Evolutionary conservation across 2,329 filamentous ascomycete species (phyloP), one percentile per base, ranked within the genome.

Genomic region (Penicillium sp.): DNA sequence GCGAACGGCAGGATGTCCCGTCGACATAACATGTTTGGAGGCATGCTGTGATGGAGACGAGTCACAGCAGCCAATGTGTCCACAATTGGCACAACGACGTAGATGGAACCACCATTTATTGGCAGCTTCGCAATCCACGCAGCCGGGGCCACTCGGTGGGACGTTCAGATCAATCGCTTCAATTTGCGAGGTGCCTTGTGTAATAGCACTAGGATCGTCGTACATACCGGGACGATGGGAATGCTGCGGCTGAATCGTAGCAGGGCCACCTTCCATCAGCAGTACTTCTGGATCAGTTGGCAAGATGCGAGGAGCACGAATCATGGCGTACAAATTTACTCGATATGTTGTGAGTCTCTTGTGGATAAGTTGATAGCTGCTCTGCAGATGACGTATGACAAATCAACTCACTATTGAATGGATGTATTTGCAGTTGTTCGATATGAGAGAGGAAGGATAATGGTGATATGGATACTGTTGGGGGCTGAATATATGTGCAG

Each of bases 41-140:
- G 25, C 25, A 27, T 27, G 25, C 27, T 44, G 41, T 44, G 41
- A 44, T 44, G 41, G 41, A 44, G 41, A 44, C 41, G 41, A 31
- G 41, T 44, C 41, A 44, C 41, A 44, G 41, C 41, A 44, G 41
- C 41, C 41, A 44, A 44, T 30, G 25, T 44, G 41, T 44, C 41
- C 41, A 44, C 41, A 44, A n/a, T 28, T 44, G 41, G 41, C 41
- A 44, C 41, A 44, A 44, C 41, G 41, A 44, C 41, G 41, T 44
- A 44, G 41, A 44, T 44, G 41, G 27, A 44, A 44, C 41, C 41
- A 44, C 41, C 41, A 44, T 44, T n/a, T n/a, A 44, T 44, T 44
- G 41, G 41, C 4, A 44, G 41, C 41, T 44, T 44, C 41, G 41
- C 41, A 44, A 9, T 42, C 39, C 39, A 42, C 39, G 39, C 39